Evolutionary conservation across 2,329 filamentous ascomycete species (phyloP).

Genomic region (Cladosporium austrohemisphaericum): DNA sequence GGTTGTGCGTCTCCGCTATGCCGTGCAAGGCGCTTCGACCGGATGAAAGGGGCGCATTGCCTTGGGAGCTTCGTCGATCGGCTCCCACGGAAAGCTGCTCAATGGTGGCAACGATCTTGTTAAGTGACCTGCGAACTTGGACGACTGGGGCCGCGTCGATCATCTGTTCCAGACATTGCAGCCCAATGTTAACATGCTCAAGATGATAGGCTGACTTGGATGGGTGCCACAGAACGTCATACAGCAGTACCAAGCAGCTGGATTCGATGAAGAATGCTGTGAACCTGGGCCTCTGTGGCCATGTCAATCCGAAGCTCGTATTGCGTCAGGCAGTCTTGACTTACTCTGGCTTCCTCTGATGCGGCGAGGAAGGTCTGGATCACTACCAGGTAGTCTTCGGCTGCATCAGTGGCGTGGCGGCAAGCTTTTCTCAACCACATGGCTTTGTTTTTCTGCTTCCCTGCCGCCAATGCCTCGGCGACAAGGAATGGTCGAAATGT

Average conservation of each 20-base stretch:
- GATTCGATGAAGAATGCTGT: conserved; percentile 31
- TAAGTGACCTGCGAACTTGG: conserved; percentile 21
- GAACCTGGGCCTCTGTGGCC: conserved; percentile 18
- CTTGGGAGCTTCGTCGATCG: no score
- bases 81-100: conserved; percentile 28
- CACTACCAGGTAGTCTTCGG: conserved; percentile 23
- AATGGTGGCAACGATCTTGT: conserved; percentile 22
- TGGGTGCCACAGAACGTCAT: conserved; percentile 26
- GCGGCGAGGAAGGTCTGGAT: no score
- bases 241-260: conserved; percentile 29
- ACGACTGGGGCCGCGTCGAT: conserved; percentile 22
- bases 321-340: no score
- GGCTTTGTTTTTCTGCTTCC: not conserved
- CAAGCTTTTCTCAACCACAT: conserved; percentile 33
- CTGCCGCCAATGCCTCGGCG: conserved; percentile 21
- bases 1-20: no score
- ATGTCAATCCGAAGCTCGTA: no score
- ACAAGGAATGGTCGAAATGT: conserved; percentile 27
- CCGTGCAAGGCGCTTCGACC: no score
- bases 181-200: conserved; percentile 28
- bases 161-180: conserved; percentile 26
- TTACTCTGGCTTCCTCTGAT: no score
- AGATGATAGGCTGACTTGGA: conserved; percentile 29
- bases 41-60: no score
- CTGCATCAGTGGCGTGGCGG: conserved; percentile 28